Evolutionary conservation across 2,329 filamentous ascomycete genomes (phyloP).

Genomic region (Cordyceps cateniannulata): DNA sequence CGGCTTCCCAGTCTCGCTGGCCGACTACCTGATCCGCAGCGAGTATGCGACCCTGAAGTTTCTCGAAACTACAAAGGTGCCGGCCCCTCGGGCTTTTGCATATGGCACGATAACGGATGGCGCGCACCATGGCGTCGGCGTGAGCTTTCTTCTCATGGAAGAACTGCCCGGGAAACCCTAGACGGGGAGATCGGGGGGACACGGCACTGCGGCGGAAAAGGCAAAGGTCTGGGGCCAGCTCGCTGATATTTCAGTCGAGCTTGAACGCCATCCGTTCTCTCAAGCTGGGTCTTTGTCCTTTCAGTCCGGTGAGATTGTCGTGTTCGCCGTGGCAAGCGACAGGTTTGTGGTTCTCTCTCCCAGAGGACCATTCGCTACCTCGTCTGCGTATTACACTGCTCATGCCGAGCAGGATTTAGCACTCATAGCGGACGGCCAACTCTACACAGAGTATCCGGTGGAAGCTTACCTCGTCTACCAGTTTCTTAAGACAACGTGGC

Average conservation of each 20-base stretch:
- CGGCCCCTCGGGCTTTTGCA: slow-evolving; percentile 22
- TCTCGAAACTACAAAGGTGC: slow-evolving; percentile 24
- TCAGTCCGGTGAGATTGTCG: slow-evolving; percentile 9
- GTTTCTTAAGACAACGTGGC: slow-evolving; percentile 27
- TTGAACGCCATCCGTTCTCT: slow-evolving; percentile 20
- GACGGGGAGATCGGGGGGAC: too few relatives aligned
- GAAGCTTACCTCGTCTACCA: slow-evolving; percentile 31
- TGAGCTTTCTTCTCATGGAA: slow-evolving; percentile 24
- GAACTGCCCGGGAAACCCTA: slow-evolving; percentile 22
- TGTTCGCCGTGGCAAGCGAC: slow-evolving; percentile 23
- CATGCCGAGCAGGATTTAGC: slow-evolving; percentile 20
- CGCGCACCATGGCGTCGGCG: slow-evolving; percentile 20
- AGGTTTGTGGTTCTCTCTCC: slow-evolving; percentile 21
- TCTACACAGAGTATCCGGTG: slow-evolving; percentile 19
- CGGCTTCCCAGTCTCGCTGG: slow-evolving; percentile 16
- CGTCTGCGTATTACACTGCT: slow-evolving; percentile 18
- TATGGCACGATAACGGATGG: slow-evolving; percentile 20
- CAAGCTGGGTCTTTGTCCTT: slow-evolving; percentile 20
- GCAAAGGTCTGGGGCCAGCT: slow-evolving; percentile 21
- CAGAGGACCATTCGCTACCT: slow-evolving; percentile 16
- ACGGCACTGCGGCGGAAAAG: slow-evolving; percentile 12
- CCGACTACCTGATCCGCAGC: slow-evolving; percentile 23
- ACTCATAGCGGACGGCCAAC: slow-evolving; percentile 26
- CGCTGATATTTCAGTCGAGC: slow-evolving; percentile 22
- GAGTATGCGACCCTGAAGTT: slow-evolving; percentile 28